These are phyloP conservation scores for Arthrobotrys conoides DNA, from an alignment of 2,329 filamentous ascomycete genomes.

Conservation along the genomic window DNA sequence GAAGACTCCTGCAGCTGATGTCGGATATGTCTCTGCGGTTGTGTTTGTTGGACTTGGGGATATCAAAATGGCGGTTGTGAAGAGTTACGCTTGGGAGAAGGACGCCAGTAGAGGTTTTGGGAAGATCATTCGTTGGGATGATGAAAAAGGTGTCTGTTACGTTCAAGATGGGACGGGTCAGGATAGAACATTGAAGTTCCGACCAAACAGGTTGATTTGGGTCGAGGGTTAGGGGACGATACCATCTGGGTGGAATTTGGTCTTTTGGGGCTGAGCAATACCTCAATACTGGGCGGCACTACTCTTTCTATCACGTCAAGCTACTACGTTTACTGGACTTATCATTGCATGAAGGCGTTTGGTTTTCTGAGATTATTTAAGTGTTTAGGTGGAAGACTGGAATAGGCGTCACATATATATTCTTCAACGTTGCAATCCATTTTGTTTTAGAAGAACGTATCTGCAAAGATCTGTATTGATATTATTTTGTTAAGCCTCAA, in stretches of 20 bases:
- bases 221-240: neutral
- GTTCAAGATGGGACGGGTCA: slow-evolving; percentile 21
- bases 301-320: too few species aligned
- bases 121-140: slow-evolving; percentile 7
- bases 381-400: too few species aligned
- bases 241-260: neutral
- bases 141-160: neutral
- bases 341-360: too few species aligned
- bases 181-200: slow-evolving; percentile 24
- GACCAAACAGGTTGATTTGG: slow-evolving; percentile 27
- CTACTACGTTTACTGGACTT: too few species aligned
- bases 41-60: slow-evolving; percentile 34
- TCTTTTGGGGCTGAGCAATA: neutral
- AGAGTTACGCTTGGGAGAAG: slow-evolving; percentile 22
- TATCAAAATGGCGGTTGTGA: slow-evolving; percentile 48
- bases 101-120: slow-evolving; percentile 5
- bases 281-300: too few species aligned
- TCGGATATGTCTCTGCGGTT: slow-evolving; percentile 17
- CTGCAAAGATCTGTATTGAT: too few species aligned
- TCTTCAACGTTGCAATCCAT: too few species aligned
- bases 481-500: too few species aligned
- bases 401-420: too few species aligned
- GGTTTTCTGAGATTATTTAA: too few species aligned
- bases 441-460: too few species aligned
- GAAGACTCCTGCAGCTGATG: neutral